Percentiles rank a stretch among this genome's conserved stretches.
These are phyloP conservation scores for Aeschynomene evenia DNA, from an alignment of 306 rosid species.

Conservation along the genomic window DNA sequence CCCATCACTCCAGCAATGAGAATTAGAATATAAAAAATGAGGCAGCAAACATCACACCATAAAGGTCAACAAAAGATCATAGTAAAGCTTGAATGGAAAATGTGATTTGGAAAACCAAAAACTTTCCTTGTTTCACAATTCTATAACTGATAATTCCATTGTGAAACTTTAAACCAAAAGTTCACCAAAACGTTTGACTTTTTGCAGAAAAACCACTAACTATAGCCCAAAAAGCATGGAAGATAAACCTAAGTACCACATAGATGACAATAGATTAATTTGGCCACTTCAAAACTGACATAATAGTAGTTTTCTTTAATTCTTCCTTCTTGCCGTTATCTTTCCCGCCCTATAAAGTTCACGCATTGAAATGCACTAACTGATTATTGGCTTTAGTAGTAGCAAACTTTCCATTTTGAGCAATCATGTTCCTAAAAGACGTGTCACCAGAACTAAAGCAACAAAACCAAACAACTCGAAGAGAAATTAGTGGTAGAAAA, in stretches of 20 bases:
- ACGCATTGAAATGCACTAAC: constrained; percentile 11
- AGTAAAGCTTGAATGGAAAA: not conserved
- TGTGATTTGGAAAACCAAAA: not conserved
- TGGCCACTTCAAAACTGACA: not conserved
- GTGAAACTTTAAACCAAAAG: constrained; percentile 7
- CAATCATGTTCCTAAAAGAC: not conserved
- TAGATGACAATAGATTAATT: not conserved
- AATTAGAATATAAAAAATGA: not conserved
- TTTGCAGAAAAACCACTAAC: not conserved
- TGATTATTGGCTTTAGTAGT: not conserved
- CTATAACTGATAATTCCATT: too few species aligned
- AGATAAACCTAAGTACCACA: not conserved
- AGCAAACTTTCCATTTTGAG: not conserved
- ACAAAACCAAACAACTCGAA: not conserved
- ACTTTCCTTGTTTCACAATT: not conserved
- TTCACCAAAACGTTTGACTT: not conserved
- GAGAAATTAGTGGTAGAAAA: not conserved
- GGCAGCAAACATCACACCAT: not conserved
- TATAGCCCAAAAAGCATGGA: not conserved
- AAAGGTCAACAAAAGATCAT: not conserved
- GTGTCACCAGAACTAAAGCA: not conserved
- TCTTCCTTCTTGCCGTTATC: not conserved
- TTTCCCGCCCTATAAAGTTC: constrained; percentile 10
- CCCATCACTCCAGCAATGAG: not conserved
- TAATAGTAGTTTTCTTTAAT: too few species aligned